phyloP scores from a whole-genome alignment of 495 filamentous ascomycete genomes.

The Talaromyces ruber region DNA sequence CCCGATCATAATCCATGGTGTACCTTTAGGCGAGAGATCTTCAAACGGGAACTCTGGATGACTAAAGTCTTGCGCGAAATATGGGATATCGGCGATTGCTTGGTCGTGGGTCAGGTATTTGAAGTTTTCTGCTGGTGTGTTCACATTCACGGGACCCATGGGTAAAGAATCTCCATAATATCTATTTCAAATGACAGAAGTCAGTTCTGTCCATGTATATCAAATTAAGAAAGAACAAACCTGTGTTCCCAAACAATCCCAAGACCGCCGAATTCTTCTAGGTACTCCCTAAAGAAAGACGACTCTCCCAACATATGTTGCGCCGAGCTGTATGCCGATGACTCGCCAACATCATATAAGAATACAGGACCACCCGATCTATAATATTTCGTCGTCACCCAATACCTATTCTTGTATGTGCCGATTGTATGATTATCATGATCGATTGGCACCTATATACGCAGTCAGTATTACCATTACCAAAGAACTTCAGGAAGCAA shows the following conservation, averaged over 20 bases:
- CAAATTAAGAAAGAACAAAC: slow-evolving; percentile 16
- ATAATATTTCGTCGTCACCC: slow-evolving; percentile 43
- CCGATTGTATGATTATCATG: slow-evolving; percentile 29
- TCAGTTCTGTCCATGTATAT: not conserved
- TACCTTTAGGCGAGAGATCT: slow-evolving; percentile 33
- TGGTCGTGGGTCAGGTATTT: slow-evolving; percentile 41
- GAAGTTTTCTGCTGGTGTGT: slow-evolving; percentile 39
- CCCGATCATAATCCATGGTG: slow-evolving; percentile 53
- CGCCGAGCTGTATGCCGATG: slow-evolving; percentile 19
- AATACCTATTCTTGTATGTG: slow-evolving; percentile 46
- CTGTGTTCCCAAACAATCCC: slow-evolving; percentile 54
- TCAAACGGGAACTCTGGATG: slow-evolving; percentile 20
- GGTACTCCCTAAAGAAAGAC: slow-evolving; percentile 23
- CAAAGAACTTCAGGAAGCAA: not conserved
- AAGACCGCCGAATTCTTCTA: slow-evolving; percentile 40
- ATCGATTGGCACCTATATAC: slow-evolving; percentile 37
- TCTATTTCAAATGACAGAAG: slow-evolving; percentile 15
- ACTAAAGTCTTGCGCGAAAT: slow-evolving; percentile 42
- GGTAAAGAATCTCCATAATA: slow-evolving; percentile 47
- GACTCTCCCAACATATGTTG: slow-evolving; percentile 22
- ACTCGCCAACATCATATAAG: slow-evolving; percentile 44
- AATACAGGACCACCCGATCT: slow-evolving; percentile 43
- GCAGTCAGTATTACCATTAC: slow-evolving; percentile 5
- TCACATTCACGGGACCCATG: slow-evolving; percentile 26
- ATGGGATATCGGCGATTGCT: slow-evolving; percentile 43